Conservation (phyloP, 1,284 basidiomycete genomes). For the Lignosus rhinocerotis region DNA sequence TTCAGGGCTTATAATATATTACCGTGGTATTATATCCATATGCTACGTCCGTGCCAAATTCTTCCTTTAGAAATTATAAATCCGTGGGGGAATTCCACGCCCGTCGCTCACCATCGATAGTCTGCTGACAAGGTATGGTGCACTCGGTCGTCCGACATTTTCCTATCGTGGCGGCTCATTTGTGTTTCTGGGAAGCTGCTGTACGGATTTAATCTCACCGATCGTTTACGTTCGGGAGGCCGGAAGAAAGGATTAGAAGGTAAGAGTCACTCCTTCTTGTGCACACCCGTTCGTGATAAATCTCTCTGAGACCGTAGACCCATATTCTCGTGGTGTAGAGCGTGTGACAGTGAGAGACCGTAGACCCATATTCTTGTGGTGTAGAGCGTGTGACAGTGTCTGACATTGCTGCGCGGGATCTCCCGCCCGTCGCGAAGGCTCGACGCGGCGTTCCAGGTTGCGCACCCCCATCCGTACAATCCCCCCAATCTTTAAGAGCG, state of each 20-base stretch:
- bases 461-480: too few relatives aligned
- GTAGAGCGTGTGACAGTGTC: neutral
- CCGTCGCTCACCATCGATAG: neutral
- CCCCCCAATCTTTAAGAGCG: too few relatives aligned
- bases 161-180: neutral
- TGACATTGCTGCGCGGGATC: neutral
- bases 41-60: neutral
- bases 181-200: neutral
- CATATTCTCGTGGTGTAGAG: neutral
- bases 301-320: neutral
- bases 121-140: neutral
- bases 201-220: neutral
- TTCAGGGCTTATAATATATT: neutral
- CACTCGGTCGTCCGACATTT: neutral
- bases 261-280: neutral
- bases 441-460: too few relatives aligned
- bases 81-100: neutral
- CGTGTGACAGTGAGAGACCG: neutral
- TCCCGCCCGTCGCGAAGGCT: neutral
- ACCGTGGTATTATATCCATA: neutral
- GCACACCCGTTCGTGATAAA: neutral
- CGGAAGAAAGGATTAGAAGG: neutral
- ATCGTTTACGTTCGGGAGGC: neutral
- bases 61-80: neutral
- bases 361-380: neutral